Percentiles rank a stretch among this genome's conserved stretches.
Conservation (phyloP, 345 rosid species). For the Corchorus olitorius region DNA sequence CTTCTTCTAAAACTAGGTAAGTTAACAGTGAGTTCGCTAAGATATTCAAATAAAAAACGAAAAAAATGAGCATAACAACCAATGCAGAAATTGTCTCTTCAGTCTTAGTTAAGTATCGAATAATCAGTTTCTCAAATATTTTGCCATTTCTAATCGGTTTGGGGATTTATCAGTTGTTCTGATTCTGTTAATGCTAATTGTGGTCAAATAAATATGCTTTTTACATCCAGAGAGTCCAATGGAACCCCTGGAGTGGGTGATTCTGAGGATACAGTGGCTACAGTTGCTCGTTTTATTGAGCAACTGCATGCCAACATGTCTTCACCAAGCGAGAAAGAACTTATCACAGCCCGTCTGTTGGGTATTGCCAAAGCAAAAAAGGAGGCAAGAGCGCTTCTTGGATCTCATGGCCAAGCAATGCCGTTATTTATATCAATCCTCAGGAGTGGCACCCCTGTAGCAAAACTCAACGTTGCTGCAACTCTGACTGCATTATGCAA, state of each 20-base stretch:
- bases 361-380: slow-evolving; percentile 67
- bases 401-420: slow-evolving; percentile 79
- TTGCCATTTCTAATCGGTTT: not conserved
- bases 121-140: not conserved
- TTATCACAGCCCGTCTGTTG: slow-evolving; percentile 68
- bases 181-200: slow-evolving; percentile 13
- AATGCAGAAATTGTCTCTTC: not conserved
- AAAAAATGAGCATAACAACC: not conserved
- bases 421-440: slow-evolving; percentile 81
- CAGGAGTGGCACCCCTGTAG: slow-evolving; percentile 64
- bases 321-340: slow-evolving; percentile 74
- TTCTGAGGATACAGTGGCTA: slow-evolving; percentile 56
- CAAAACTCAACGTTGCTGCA: slow-evolving; percentile 77
- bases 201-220: not conserved
- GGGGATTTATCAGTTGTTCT: slow-evolving; percentile 8
- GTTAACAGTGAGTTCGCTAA: not conserved
- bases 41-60: not conserved
- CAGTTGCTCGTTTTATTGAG: slow-evolving; percentile 72
- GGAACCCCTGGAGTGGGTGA: slow-evolving; percentile 50
- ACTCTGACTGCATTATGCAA: slow-evolving; percentile 65
- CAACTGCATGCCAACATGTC: slow-evolving; percentile 69
- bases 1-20: slow-evolving; percentile 45
- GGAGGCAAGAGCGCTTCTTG: slow-evolving; percentile 73
- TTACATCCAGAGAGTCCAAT: slow-evolving; percentile 51
- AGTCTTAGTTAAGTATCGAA: not conserved